These are phyloP conservation scores for Hypoxylon intermedium DNA, from an alignment of 495 filamentous ascomycete genomes.

Conservation along the genomic window DNA sequence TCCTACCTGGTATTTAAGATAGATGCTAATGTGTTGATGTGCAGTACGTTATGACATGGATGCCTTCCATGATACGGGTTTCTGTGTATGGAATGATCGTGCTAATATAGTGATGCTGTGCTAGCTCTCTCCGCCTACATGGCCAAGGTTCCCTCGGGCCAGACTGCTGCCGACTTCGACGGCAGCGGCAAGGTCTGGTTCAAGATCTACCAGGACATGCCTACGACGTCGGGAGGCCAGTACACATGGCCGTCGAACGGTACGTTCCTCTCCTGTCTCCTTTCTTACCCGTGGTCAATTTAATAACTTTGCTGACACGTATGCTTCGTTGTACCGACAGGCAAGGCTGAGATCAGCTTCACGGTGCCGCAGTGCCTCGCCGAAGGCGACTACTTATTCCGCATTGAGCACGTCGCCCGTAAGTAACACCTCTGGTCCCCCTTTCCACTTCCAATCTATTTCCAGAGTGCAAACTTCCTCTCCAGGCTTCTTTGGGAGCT, in stretches of 20 bases:
- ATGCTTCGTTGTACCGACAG: slow-evolving; percentile 17
- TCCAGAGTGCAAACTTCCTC: too few relatives aligned
- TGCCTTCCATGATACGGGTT: neutral
- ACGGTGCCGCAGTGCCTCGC: slow-evolving; percentile 57
- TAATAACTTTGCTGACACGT: neutral
- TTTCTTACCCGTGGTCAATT: neutral
- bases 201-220: slow-evolving; percentile 60
- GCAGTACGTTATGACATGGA: slow-evolving; percentile 15
- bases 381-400: slow-evolving; percentile 65
- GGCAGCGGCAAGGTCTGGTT: slow-evolving; percentile 60
- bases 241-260: slow-evolving; percentile 56
- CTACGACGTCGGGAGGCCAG: slow-evolving; percentile 40
- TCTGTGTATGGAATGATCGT: neutral
- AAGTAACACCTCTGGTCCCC: too few relatives aligned
- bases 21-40: slow-evolving; percentile 4
- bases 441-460: too few relatives aligned
- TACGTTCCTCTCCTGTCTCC: slow-evolving; percentile 29
- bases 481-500: too few relatives aligned
- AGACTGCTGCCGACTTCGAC: slow-evolving; percentile 55
- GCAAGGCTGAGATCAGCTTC: slow-evolving; percentile 48
- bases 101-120: slow-evolving; percentile 5
- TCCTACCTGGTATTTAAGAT: neutral
- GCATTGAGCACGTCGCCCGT: slow-evolving; percentile 68
- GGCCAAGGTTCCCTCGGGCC: slow-evolving; percentile 58
- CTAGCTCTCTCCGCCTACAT: slow-evolving; percentile 59